phyloP scores from a whole-genome alignment of 31 red algal genomes.

The Asparagopsis taxiformis region DNA sequence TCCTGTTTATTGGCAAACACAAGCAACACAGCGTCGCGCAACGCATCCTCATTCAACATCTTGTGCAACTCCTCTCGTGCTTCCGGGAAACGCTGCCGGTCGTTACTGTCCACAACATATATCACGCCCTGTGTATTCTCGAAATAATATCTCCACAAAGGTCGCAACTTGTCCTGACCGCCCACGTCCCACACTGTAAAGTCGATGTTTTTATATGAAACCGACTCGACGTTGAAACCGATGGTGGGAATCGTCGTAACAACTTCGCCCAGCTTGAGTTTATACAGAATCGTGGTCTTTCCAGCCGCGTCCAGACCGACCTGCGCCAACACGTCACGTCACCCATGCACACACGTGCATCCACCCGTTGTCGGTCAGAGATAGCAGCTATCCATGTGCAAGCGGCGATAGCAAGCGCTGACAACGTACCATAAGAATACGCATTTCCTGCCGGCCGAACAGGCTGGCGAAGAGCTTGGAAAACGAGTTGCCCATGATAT shows the following conservation, averaged over 20 bases:
- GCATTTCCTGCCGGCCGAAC: not conserved
- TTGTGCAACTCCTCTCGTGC: constrained; percentile 73
- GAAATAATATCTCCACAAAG: constrained; percentile 73
- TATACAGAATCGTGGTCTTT: constrained; percentile 73
- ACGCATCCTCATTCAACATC: constrained; percentile 66
- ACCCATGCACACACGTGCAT: too few species aligned
- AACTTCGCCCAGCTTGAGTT: constrained; percentile 80
- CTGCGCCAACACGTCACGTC: too few species aligned
- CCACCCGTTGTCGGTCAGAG: too few species aligned
- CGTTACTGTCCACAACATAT: constrained; percentile 77
- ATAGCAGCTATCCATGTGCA: too few species aligned
- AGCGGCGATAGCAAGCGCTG: too few species aligned
- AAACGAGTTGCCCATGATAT: not conserved
- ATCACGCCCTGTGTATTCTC: constrained; percentile 77
- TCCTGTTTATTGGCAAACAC: constrained; percentile 83
- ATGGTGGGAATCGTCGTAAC: constrained; percentile 82
- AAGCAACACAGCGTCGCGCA: constrained; percentile 55
- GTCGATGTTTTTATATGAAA: constrained; percentile 61
- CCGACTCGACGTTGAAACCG: constrained; percentile 19
- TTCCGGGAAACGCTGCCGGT: constrained; percentile 55
- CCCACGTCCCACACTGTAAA: constrained; percentile 85
- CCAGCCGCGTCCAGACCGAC: not conserved
- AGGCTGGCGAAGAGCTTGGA: not conserved
- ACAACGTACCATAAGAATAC: not conserved
- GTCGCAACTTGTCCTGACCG: constrained; percentile 71